Evolutionary conservation across 495 filamentous ascomycete genomes (phyloP), one percentile per base, ranked within the genome.

Genomic region (Xylaria venustula): DNA sequence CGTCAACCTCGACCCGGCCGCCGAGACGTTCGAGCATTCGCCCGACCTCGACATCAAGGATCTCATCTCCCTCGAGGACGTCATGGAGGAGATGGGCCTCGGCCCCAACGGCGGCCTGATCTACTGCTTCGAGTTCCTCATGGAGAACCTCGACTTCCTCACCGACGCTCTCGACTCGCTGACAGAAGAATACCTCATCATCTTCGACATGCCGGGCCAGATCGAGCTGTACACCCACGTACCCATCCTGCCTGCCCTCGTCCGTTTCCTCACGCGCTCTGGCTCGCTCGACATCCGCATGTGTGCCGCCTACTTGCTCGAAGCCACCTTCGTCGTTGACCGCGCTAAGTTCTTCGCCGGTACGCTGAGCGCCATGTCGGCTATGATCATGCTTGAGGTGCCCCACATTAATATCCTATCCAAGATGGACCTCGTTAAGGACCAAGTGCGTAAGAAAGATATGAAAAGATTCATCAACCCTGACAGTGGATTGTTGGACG

Each of bases 181-280:
- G 14, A 91, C 90, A 5, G 94, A 98, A 63, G 94, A 98, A 67
- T 96, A 95, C 73, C 80, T 98, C 42, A 94, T 96, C 69, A 88
- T 98, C 50, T 91, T 98, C 79, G 94, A 98, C 74, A 97, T 97
- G 89, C 94, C 94, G 0, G 94, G 94, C 52, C 94, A 98, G 76
- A 97, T 98, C 74, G 94, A 98, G 75, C 89, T 98, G 28, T 98
- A 98, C 79, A 97, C 94, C 12, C 94, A 98, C 70, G 88, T 97
- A 28, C 94, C 94, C 12, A 87, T 98, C 67, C 77, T 98, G 23
- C 94, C 94, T 2, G 85, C 84, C n/a, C 83, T 98, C 40, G 85
- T 90, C 53, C 87, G 86, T 66, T 90, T 91, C 72, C 83, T 98
- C 7, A 90, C 88, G 30, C 84, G 88, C 34, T 79, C 85, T 26